Evolutionary conservation across 495 filamentous ascomycete genomes (phyloP), one percentile per base, ranked within the genome.

Genomic region (Aspergillus sparsus): DNA sequence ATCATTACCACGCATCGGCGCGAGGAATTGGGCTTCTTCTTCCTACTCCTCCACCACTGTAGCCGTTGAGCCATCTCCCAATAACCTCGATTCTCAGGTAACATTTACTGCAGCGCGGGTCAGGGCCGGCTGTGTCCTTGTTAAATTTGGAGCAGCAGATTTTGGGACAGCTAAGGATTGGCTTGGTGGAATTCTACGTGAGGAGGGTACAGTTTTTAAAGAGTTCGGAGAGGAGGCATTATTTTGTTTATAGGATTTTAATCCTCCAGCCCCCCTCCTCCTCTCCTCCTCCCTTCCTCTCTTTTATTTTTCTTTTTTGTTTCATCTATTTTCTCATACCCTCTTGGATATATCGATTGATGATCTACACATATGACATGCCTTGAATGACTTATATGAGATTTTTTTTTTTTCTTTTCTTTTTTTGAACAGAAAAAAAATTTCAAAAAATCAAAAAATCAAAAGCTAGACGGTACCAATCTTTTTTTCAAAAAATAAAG

Each of bases 91-190:
- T 88, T 71, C 84, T 55, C 80, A 81, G 52, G 68, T 93, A 7
- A 79, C 95, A 0, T 98, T 93, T 91, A 96, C 92, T 18, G 92
- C 90, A 13, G 89, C 92, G 21, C 82, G 81, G 36, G 85, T 96
- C 32, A 82, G 93, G 7, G 77, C 74, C 8, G 91, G 91, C 2
- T 96, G 91, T 64, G 86, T 93, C 8, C 79, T 97, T 18, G 87
- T 97, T 27, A 98, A 97, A 75, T 94, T 97, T 68, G 83, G 82
- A 5, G 87, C 86, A 2, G 72, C 67, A 61, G 81, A 82, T 47
- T 80, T 88, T 36, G 85, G 89, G 57, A 81, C 84, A 2, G 86
- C 83, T 37, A 82, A 80, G 61, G 69, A 74, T 42, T 90, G 88
- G 85, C 66, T 90, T 49, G 78, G 77, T 15, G 71, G 68, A 6